Percentiles rank a stretch among this genome's conserved stretches.
These are phyloP conservation scores for Echeveria elegans DNA, from an alignment of 164 flowering plant genomes.

Conservation along the genomic window DNA sequence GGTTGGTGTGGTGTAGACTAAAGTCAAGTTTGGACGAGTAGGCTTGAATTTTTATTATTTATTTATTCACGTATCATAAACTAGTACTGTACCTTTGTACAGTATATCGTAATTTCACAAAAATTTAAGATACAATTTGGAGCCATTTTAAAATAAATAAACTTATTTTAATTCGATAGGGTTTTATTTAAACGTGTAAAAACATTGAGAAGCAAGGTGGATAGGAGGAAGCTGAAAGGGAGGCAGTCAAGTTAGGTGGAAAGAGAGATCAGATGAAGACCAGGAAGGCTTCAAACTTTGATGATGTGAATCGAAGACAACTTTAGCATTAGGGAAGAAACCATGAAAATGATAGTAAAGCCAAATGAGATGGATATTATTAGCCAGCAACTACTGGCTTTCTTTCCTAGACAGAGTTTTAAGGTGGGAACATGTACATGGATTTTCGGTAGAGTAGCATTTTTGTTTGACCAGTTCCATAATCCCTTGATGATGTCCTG, in stretches of 20 bases:
- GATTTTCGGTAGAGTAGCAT: background rate
- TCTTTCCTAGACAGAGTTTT: background rate
- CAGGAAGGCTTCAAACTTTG: background rate
- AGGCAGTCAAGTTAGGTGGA: background rate
- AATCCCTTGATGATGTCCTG: background rate
- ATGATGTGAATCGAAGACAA: background rate
- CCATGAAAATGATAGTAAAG: background rate
- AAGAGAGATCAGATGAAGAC: background rate
- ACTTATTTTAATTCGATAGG: too few species aligned
- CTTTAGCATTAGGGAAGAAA: background rate
- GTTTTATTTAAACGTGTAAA: background rate
- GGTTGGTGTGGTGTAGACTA: constrained; percentile 1
- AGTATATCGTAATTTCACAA: too few species aligned
- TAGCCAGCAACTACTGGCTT: background rate
- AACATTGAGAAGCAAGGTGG: background rate
- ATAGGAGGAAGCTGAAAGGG: background rate
- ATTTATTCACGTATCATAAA: too few species aligned
- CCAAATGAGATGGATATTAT: background rate
- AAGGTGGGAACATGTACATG: background rate
- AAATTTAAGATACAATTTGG: too few species aligned
- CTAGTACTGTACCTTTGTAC: too few species aligned
- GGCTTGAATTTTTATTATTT: too few species aligned
- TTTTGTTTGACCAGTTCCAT: background rate
- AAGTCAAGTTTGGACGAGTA: background rate
- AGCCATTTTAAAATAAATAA: too few species aligned